These are phyloP conservation scores for Solanum megistacrolobum DNA, from an alignment of 257 asterid species.

Conservation along the genomic window DNA sequence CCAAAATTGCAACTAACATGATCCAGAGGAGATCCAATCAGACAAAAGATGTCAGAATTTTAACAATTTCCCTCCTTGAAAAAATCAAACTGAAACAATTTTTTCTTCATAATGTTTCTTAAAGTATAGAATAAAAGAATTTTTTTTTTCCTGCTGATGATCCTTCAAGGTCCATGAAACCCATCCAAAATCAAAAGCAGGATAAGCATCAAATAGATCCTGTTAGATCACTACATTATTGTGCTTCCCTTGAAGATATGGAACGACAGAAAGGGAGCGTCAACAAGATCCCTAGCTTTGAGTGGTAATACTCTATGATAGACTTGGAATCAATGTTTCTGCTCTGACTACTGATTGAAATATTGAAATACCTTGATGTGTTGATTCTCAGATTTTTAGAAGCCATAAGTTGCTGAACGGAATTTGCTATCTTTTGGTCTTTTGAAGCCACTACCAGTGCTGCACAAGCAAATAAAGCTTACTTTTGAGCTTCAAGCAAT, in stretches of 20 bases:
- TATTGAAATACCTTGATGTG: constrained; percentile 66
- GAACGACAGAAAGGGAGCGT: neutral
- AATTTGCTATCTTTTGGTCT: constrained; percentile 74
- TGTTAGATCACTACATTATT: neutral
- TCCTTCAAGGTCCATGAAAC: neutral
- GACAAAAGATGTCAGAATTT: neutral
- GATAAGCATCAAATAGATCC: neutral
- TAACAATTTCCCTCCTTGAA: neutral
- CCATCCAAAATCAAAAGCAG: neutral
- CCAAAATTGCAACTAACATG: neutral
- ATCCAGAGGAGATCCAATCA: neutral
- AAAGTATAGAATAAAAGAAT: neutral
- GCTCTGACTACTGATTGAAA: neutral
- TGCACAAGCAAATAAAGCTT: constrained; percentile 7
- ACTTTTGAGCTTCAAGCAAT: neutral
- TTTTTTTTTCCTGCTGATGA: neutral
- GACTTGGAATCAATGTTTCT: neutral
- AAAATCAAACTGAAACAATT: neutral
- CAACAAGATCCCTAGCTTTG: neutral
- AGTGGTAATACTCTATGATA: neutral
- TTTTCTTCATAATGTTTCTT: neutral
- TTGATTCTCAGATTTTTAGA: constrained; percentile 60
- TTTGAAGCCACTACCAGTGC: constrained; percentile 93
- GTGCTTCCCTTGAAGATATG: neutral
- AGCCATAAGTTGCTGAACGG: constrained; percentile 90